phyloP scores from a whole-genome alignment of 2,329 filamentous ascomycete genomes.

The Calonectria henricotiae region DNA sequence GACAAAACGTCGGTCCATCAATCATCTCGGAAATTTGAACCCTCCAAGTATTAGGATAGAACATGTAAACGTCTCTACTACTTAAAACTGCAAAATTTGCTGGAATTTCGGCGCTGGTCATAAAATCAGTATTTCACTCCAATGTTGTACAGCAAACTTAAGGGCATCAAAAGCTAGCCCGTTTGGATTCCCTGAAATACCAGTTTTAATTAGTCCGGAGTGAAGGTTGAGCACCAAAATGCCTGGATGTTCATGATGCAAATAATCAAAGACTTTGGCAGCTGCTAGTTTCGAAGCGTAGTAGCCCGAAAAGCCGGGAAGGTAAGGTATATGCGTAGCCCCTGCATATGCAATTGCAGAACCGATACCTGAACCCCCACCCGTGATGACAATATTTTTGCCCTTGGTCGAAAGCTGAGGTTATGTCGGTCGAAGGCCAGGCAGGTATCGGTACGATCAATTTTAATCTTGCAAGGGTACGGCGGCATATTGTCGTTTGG shows the following conservation, averaged over 20 bases:
- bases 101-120: background rate
- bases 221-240: conserved; percentile 60
- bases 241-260: conserved; percentile 57
- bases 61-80: background rate
- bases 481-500: background rate
- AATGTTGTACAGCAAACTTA: background rate
- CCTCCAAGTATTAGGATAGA: accelerated
- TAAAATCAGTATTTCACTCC: background rate
- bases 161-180: background rate
- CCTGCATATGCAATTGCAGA: conserved; percentile 25
- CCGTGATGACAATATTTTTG: conserved; percentile 19
- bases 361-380: background rate
- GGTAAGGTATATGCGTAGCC: conserved; percentile 46
- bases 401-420: conserved; percentile 4
- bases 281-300: conserved; percentile 57
- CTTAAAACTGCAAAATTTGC: conserved; percentile 10
- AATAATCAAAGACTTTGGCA: conserved; percentile 57
- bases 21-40: background rate
- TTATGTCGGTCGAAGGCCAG: background rate
- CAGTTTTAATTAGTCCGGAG: conserved; percentile 61
- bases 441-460: conserved; percentile 2
- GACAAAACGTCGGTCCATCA: background rate
- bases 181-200: conserved; percentile 46
- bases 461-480: conserved; percentile 6
- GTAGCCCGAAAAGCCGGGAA: conserved; percentile 53